These are phyloP conservation scores for Nannochloris sp. DNA, from an alignment of 139 green algal species.

Conservation along the genomic window DNA sequence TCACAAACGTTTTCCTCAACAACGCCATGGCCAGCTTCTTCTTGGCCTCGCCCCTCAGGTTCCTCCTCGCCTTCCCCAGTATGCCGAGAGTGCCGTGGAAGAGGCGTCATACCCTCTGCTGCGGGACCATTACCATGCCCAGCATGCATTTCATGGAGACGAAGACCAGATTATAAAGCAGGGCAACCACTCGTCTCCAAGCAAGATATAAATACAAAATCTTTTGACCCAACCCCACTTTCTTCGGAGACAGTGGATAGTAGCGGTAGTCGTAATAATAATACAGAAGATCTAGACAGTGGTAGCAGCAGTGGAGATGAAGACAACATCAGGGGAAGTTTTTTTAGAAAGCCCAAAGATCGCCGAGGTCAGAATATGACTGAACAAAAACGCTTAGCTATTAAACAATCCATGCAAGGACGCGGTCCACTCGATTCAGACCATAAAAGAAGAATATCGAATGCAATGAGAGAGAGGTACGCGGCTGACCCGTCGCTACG, in stretches of 20 bases:
- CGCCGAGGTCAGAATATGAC: no score
- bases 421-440: constrained; percentile 11
- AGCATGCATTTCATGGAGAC: constrained; percentile 9
- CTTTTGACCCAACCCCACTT: no score
- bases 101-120: neutral
- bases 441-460: constrained; percentile 13
- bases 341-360: neutral
- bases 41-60: neutral
- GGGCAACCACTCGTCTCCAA: neutral
- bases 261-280: no score
- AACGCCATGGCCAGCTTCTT: neutral
- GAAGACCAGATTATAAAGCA: constrained; percentile 12
- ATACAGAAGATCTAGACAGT: no score
- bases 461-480: constrained; percentile 4
- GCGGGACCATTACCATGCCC: constrained; percentile 6
- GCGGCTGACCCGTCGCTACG: constrained; percentile 18
- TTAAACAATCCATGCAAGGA: constrained; percentile 7
- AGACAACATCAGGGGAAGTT: neutral
- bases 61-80: neutral
- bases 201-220: constrained; percentile 7
- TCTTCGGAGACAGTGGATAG: no score
- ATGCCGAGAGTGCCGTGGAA: constrained; percentile 7
- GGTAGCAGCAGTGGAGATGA: neutral
- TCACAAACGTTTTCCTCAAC: no score
- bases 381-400: constrained; percentile 9